Conservation (phyloP, 306 rosid genomes). For the Cucurbita moschata region DNA sequence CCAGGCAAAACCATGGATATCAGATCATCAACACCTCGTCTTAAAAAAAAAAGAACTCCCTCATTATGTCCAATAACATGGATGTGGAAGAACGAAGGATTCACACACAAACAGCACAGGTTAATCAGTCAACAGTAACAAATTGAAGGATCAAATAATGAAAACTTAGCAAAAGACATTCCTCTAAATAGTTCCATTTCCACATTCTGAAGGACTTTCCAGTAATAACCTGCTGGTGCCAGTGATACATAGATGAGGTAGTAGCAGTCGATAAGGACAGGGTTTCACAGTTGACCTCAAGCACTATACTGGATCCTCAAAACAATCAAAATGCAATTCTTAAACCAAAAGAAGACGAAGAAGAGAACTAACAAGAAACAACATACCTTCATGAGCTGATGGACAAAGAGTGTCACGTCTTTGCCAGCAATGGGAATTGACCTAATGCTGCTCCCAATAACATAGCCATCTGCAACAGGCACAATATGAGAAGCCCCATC, state of each 20-base stretch:
- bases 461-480: constrained; percentile 98
- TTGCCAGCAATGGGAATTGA: constrained; percentile 87
- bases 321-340: background rate
- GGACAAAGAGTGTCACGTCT: constrained; percentile 84
- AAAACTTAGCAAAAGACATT: background rate
- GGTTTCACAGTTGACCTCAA: background rate
- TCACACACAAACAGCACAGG: background rate
- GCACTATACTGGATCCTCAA: background rate
- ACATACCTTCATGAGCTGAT: constrained; percentile 94
- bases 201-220: background rate
- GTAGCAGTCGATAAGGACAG: background rate
- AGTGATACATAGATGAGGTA: background rate
- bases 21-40: background rate
- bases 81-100: background rate
- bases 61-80: background rate
- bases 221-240: background rate
- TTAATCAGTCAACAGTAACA: background rate
- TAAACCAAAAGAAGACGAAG: background rate
- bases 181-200: background rate
- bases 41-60: background rate
- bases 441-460: constrained; percentile 95
- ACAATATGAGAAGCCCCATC: constrained; percentile 94
- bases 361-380: constrained; percentile 3
- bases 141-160: background rate
- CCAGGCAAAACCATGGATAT: background rate